Conservation (phyloP, 2,329 filamentous ascomycete species). For the Sporothrix pallida region DNA sequence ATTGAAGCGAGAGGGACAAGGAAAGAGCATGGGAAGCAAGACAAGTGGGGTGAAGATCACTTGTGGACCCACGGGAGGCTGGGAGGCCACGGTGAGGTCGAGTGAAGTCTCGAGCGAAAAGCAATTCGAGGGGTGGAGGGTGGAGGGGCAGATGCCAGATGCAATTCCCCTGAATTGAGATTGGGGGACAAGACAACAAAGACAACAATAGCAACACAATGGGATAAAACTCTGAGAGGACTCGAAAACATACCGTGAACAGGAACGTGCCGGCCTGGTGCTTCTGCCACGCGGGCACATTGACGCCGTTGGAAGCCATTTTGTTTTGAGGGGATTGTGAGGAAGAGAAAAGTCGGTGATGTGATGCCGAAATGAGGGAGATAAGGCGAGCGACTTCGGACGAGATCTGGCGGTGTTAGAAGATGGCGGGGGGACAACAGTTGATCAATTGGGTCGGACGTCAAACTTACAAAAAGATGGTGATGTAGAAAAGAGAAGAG, state of each 20-base stretch:
- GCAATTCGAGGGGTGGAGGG: background rate
- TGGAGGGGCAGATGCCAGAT: conserved; percentile 24
- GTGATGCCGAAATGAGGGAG: conserved; percentile 15
- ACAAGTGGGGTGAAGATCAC: background rate
- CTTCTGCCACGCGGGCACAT: conserved; percentile 50
- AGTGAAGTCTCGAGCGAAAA: background rate
- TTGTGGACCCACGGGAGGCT: background rate
- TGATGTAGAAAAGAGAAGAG: conserved; percentile 9
- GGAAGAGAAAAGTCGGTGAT: background rate
- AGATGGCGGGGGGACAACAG: background rate
- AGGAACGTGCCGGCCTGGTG: conserved; percentile 75
- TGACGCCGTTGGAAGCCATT: conserved; percentile 50
- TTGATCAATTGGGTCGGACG: background rate
- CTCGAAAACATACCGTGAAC: conserved; percentile 69
- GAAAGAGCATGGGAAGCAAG: background rate
- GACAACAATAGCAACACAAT: conserved; percentile 1
- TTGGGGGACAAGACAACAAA: conserved; percentile 11
- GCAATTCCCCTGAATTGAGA: conserved; percentile 12
- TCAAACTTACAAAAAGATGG: background rate
- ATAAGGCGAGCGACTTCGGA: conserved; percentile 27
- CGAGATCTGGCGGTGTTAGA: background rate
- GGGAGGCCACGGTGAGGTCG: background rate
- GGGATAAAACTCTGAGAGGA: too few relatives aligned
- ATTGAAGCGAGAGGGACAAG: background rate
- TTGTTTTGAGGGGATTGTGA: conserved; percentile 34